Conservation (phyloP, 371 early-diverging fungal species). For the Lichtheimia hyalospora region DNA sequence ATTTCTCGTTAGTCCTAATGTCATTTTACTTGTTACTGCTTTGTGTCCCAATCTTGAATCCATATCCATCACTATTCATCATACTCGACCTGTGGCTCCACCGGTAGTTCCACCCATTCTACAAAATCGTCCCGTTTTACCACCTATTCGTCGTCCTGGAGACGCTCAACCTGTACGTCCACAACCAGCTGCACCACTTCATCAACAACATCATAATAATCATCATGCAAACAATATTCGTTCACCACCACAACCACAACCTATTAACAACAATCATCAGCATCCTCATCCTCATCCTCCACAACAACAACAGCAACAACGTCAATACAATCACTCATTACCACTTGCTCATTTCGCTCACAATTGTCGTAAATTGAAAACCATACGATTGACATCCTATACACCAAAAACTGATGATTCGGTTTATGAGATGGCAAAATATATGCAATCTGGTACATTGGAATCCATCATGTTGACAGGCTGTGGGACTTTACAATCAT, state of each 20-base stretch:
- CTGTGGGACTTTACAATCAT: constrained; percentile 42
- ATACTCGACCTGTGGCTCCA: constrained; percentile 40
- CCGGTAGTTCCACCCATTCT: constrained; percentile 6
- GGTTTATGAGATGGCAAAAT: constrained; percentile 51
- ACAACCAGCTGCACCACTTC: constrained; percentile 8
- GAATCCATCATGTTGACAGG: constrained; percentile 31
- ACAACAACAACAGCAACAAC: constrained; percentile 12
- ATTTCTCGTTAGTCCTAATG: constrained; percentile 32
- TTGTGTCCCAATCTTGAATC: constrained; percentile 41
- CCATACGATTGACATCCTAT: constrained; percentile 39
- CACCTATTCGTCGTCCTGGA: constrained; percentile 21
- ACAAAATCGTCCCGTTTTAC: constrained; percentile 20
- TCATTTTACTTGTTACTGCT: constrained; percentile 35
- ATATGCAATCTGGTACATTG: constrained; percentile 30
- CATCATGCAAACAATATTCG: neutral
- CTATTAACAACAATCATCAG: constrained; percentile 4
- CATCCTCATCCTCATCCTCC: constrained; percentile 8
- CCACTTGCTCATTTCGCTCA: constrained; percentile 47
- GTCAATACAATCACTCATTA: constrained; percentile 22
- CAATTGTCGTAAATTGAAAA: constrained; percentile 38
- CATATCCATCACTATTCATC: constrained; percentile 35
- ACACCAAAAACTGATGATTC: constrained; percentile 49
- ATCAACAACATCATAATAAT: constrained; percentile 3
- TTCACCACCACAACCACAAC: constrained; percentile 13
- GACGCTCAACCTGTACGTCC: constrained; percentile 10